phyloP scores from a whole-genome alignment of 1,284 basidiomycete species.

The Uromyces viciae-fabae region DNA sequence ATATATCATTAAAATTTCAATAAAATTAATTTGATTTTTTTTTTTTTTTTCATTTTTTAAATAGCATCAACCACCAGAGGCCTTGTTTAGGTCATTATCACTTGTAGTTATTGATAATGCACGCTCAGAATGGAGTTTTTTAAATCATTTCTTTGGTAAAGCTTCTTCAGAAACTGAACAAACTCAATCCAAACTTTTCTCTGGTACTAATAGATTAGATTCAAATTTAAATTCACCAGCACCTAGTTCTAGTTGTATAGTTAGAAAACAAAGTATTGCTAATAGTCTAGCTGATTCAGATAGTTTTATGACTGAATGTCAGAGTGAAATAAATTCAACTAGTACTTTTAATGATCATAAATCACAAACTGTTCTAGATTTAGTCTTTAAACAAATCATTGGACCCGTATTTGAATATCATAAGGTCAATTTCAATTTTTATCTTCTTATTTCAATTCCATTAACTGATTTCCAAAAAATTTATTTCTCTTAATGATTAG shows the following conservation, averaged over 20 bases:
- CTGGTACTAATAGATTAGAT: background rate
- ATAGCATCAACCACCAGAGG: constrained; percentile 77
- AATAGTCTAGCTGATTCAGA: constrained; percentile 58
- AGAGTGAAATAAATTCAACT: constrained; percentile 14
- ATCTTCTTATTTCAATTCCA: too few species aligned
- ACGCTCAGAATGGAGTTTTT: constrained; percentile 80
- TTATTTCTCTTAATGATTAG: constrained; percentile 5
- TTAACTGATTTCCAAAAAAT: too few species aligned
- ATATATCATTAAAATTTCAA: background rate
- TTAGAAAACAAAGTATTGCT: constrained; percentile 48
- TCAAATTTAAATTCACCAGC: constrained; percentile 2
- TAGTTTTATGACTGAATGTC: constrained; percentile 56
- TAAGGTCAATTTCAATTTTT: constrained; percentile 59
- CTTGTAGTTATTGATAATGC: constrained; percentile 90
- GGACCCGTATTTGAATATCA: constrained; percentile 80
- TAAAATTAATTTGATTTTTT: background rate
- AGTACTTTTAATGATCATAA: constrained; percentile 56
- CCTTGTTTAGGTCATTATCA: constrained; percentile 73
- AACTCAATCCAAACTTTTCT: constrained; percentile 11
- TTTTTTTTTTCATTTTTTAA: background rate
- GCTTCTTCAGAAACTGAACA: constrained; percentile 46
- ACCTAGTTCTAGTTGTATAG: constrained; percentile 33
- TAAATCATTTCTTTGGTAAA: constrained; percentile 70
- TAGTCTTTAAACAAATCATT: constrained; percentile 81
- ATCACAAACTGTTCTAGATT: constrained; percentile 54